phyloP scores from a whole-genome alignment of 768 basidiomycete genomes.

The Thelephora aurantiotincta region DNA sequence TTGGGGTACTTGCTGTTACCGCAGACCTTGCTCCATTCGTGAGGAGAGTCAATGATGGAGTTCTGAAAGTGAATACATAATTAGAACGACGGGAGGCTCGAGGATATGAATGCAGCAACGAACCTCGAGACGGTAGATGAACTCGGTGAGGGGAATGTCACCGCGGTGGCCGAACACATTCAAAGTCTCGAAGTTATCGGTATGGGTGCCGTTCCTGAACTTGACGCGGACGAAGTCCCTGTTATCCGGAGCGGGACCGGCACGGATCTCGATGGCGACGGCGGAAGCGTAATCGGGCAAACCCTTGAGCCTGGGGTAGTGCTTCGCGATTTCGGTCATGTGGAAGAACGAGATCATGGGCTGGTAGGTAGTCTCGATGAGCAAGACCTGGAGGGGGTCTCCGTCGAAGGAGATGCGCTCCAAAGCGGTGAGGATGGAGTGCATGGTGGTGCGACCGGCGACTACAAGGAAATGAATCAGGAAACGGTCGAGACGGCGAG shows the following conservation, averaged over 20 bases:
- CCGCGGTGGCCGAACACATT: slow-evolving; percentile 62
- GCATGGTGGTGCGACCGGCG: slow-evolving; percentile 67
- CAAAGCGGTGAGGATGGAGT: slow-evolving; percentile 56
- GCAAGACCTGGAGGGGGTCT: slow-evolving; percentile 66
- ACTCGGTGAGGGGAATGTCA: slow-evolving; percentile 74
- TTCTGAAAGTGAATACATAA: slow-evolving; percentile 16
- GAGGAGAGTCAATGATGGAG: slow-evolving; percentile 29
- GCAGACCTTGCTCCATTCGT: slow-evolving; percentile 30
- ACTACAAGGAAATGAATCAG: slow-evolving; percentile 28
- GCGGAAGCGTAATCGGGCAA: slow-evolving; percentile 65
- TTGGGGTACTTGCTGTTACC: slow-evolving; percentile 10
- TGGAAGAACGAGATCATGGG: slow-evolving; percentile 84
- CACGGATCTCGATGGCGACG: slow-evolving; percentile 66
- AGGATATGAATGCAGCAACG: slow-evolving; percentile 4
- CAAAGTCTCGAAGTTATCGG: slow-evolving; percentile 44
- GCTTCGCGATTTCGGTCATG: slow-evolving; percentile 46
- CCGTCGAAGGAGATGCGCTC: slow-evolving; percentile 68
- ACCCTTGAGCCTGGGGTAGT: slow-evolving; percentile 42
- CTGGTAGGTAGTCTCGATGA: slow-evolving; percentile 77
- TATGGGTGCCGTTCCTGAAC: slow-evolving; percentile 67
- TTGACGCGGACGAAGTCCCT: slow-evolving; percentile 75
- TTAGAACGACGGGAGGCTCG: not conserved
- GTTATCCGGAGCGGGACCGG: slow-evolving; percentile 58
- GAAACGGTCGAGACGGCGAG: not conserved
- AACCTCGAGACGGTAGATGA: slow-evolving; percentile 74